These are phyloP conservation scores for Aaosphaeria pasadenensis DNA, from an alignment of 2,329 filamentous ascomycete species.

Conservation along the genomic window DNA sequence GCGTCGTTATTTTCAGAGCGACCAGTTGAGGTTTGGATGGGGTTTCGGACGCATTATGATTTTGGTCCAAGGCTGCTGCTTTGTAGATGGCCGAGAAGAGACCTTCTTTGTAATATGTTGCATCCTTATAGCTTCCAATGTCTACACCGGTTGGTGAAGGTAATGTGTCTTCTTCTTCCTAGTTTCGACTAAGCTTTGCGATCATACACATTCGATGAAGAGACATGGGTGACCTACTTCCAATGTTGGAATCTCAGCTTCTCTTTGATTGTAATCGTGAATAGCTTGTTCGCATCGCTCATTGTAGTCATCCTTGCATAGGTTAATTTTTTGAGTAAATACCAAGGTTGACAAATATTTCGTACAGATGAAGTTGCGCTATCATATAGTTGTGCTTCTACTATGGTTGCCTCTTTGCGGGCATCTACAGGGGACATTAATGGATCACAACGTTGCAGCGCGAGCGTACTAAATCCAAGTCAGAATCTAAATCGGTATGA, in stretches of 20 bases:
- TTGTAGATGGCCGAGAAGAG: slow-evolving; percentile 83
- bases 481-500: too few species aligned
- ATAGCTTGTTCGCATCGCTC: slow-evolving; percentile 21
- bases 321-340: slow-evolving; percentile 11
- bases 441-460: slow-evolving; percentile 46
- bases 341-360: neutral
- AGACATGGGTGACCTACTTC: neutral
- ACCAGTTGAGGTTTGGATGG: slow-evolving; percentile 39
- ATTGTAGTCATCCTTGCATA: slow-evolving; percentile 33
- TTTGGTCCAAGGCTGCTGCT: slow-evolving; percentile 45
- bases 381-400: slow-evolving; percentile 65
- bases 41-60: slow-evolving; percentile 23
- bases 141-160: slow-evolving; percentile 35
- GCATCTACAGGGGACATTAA: slow-evolving; percentile 47
- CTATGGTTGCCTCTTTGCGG: slow-evolving; percentile 58
- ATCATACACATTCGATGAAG: neutral
- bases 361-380: slow-evolving; percentile 57
- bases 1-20: slow-evolving; percentile 83
- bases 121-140: slow-evolving; percentile 57
- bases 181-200: neutral
- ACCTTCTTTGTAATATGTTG: slow-evolving; percentile 60
- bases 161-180: slow-evolving; percentile 27
- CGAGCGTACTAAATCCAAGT: slow-evolving; percentile 9
- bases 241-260: neutral
- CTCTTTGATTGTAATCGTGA: neutral